Conservation (phyloP, 73 alveolate genomes). For the Paramecium primaurelia region DNA sequence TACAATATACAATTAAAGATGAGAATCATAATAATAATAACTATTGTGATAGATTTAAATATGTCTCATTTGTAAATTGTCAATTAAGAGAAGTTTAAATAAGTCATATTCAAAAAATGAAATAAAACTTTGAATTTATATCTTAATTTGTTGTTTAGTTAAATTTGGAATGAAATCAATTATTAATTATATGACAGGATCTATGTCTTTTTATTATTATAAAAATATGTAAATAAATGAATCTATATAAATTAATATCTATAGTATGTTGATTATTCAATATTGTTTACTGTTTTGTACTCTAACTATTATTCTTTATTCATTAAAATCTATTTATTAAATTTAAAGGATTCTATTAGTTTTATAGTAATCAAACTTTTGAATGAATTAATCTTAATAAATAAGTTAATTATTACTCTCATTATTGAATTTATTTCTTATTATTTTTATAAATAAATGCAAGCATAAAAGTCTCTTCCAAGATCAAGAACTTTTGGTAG, state of each 20-base stretch:
- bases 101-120: neutral
- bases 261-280: no score
- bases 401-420: neutral
- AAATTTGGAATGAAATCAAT: neutral
- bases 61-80: neutral
- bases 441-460: neutral
- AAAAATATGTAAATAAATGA: no score
- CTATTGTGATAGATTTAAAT: neutral
- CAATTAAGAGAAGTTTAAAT: neutral
- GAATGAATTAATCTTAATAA: neutral
- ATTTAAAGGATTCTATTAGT: no score
- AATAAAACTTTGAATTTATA: neutral
- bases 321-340: no score
- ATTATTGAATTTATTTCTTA: no score
- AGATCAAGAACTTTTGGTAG: slow-evolving; percentile 13
- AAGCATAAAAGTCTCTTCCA: neutral
- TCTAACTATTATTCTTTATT: no score
- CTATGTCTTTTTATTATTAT: no score
- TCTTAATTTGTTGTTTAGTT: neutral
- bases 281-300: no score
- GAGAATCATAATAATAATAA: neutral
- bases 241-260: no score
- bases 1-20: neutral
- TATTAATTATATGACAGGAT: neutral
- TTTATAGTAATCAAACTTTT: neutral